Evolutionary conservation across 768 basidiomycete species (phyloP).

Genomic region (Coprinopsis sp.): DNA sequence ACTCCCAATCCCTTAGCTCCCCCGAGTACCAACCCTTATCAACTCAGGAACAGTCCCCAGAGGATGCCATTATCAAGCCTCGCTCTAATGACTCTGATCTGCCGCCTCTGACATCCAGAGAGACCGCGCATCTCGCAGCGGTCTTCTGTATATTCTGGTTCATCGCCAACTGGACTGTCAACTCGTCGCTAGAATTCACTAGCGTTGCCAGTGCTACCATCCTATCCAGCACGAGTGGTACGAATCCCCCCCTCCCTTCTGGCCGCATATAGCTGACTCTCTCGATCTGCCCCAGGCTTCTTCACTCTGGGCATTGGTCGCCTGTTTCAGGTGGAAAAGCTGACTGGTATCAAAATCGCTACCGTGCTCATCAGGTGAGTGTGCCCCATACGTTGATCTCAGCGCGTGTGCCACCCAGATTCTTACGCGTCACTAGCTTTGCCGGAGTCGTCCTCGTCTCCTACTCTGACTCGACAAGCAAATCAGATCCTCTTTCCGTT

Average conservation of each 20-base stretch:
- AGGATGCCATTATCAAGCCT: not conserved
- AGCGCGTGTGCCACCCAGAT: not conserved
- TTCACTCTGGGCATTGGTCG: constrained; percentile 87
- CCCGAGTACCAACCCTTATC: constrained; percentile 24
- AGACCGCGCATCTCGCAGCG: constrained; percentile 77
- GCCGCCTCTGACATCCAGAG: constrained; percentile 29
- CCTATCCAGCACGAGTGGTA: constrained; percentile 85
- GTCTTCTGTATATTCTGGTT: constrained; percentile 92
- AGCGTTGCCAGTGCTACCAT: constrained; percentile 94
- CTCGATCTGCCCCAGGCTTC: constrained; percentile 60
- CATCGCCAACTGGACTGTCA: constrained; percentile 87
- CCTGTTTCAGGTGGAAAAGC: constrained; percentile 72
- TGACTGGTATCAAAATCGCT: constrained; percentile 66
- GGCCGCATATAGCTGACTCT: not conserved
- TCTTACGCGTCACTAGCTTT: constrained; percentile 30
- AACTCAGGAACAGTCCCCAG: constrained; percentile 7
- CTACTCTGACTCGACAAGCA: constrained; percentile 60
- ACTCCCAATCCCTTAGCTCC: constrained; percentile 7
- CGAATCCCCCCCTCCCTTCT: constrained; percentile 17
- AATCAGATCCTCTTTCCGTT: constrained; percentile 22
- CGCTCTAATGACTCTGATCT: constrained; percentile 7
- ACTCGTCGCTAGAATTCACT: constrained; percentile 79
- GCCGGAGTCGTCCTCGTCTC: constrained; percentile 86
- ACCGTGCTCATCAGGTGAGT: constrained; percentile 78
- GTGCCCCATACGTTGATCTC: not conserved